These are phyloP conservation scores for Bullera alba DNA, from an alignment of 768 basidiomycete species.

Conservation along the genomic window DNA sequence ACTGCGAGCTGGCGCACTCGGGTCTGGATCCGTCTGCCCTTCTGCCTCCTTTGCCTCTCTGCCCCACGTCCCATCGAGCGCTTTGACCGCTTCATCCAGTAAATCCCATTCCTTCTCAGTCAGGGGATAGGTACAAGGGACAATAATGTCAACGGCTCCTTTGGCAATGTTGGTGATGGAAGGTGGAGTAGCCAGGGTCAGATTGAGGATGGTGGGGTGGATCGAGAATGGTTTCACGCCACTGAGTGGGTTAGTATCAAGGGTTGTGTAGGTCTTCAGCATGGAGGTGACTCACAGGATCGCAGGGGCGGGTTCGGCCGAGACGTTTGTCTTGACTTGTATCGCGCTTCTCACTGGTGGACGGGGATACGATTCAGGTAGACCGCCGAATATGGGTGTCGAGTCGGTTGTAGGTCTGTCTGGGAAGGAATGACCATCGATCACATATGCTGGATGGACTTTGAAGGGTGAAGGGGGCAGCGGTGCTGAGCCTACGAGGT, in stretches of 20 bases:
- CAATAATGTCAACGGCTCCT: conserved; percentile 33
- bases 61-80: conserved; percentile 13
- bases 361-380: conserved; percentile 10
- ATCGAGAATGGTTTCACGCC: conserved; percentile 29
- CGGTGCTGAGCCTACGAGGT: conserved; percentile 25
- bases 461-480: conserved; percentile 24
- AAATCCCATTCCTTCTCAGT: conserved; percentile 31
- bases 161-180: conserved; percentile 28
- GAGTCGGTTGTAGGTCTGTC: conserved; percentile 1
- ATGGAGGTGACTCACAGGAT: conserved; percentile 10
- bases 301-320: conserved; percentile 13
- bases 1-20: not conserved
- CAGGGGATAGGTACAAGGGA: conserved; percentile 22
- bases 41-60: not conserved
- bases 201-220: conserved; percentile 36
- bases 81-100: conserved; percentile 30
- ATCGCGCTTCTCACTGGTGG: conserved; percentile 23
- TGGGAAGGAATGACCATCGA: conserved; percentile 32
- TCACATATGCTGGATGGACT: conserved; percentile 30
- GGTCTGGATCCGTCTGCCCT: conserved; percentile 6
- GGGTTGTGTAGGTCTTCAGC: not conserved
- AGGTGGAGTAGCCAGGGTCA: conserved; percentile 20
- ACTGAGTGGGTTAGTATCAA: conserved; percentile 2
- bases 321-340: conserved; percentile 25
- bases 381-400: conserved; percentile 11